phyloP scores from a whole-genome alignment of 768 basidiomycete genomes.

The Lentinula detonsa region DNA sequence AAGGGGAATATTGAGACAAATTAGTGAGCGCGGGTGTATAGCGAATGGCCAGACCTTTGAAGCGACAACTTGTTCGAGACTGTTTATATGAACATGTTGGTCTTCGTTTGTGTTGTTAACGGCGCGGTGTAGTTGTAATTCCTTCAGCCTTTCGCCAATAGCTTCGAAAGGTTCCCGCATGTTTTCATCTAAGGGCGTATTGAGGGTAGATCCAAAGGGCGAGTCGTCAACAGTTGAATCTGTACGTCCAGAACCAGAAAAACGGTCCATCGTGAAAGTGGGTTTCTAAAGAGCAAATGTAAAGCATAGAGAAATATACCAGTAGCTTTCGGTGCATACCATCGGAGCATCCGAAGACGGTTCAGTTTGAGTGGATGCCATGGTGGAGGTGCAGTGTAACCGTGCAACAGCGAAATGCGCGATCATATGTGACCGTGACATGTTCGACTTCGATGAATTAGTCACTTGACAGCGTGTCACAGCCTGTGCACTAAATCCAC shows the following conservation, averaged over 20 bases:
- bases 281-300: not conserved
- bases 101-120: not conserved
- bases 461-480: not conserved
- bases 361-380: not conserved
- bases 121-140: slow-evolving; percentile 9
- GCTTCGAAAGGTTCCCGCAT: slow-evolving; percentile 10
- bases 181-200: slow-evolving; percentile 35
- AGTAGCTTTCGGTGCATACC: not conserved
- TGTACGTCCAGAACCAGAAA: slow-evolving; percentile 25
- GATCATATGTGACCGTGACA: not conserved
- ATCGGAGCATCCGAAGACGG: not conserved
- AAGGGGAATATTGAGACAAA: not conserved
- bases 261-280: slow-evolving; percentile 3
- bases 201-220: slow-evolving; percentile 32
- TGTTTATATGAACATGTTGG: not conserved
- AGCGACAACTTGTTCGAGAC: not conserved
- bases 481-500: slow-evolving; percentile 7
- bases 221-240: slow-evolving; percentile 24
- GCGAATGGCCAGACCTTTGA: not conserved
- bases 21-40: not conserved
- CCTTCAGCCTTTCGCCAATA: slow-evolving; percentile 9
- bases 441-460: not conserved
- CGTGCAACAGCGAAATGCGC: no score
- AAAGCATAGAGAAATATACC: not conserved
- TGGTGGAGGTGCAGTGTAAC: not conserved